Conservation (phyloP, 2,329 filamentous ascomycete species). For the Ophiocordyceps unilateralis region DNA sequence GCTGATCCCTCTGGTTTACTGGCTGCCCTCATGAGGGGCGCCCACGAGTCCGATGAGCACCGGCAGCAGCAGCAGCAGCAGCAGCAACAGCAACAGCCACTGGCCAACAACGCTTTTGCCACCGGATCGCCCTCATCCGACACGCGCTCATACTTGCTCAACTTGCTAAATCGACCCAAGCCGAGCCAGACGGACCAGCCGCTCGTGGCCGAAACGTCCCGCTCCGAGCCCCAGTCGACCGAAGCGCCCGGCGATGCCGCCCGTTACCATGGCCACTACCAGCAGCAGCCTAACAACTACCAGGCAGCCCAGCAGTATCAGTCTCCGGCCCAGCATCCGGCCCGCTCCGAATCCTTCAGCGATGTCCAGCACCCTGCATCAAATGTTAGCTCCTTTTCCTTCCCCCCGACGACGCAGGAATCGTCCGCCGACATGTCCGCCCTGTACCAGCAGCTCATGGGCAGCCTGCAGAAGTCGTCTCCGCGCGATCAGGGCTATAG, state of each 20-base stretch:
- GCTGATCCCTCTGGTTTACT: constrained; percentile 40
- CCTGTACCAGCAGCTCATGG: constrained; percentile 20
- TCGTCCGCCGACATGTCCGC: constrained; percentile 17
- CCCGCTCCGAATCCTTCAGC: constrained; percentile 9
- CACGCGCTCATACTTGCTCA: constrained; percentile 72
- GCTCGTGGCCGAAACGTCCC: constrained; percentile 22
- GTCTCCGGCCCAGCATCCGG: constrained; percentile 6
- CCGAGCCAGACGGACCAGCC: constrained; percentile 39
- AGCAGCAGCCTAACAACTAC: constrained; percentile 10
- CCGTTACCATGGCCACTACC: constrained; percentile 13
- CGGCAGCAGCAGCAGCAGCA: constrained; percentile 6
- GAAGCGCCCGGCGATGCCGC: constrained; percentile 11
- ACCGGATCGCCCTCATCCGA: constrained; percentile 41
- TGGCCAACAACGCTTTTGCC: constrained; percentile 21
- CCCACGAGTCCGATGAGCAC: constrained; percentile 28
- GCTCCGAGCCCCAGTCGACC: constrained; percentile 25
- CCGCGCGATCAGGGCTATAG: constrained; percentile 19
- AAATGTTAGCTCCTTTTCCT: constrained; percentile 10
- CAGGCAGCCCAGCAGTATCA: constrained; percentile 11
- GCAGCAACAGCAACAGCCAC: constrained; percentile 7
- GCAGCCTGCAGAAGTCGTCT: constrained; percentile 20
- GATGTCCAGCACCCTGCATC: constrained; percentile 8
- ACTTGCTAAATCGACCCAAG: constrained; percentile 67
- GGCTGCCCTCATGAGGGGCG: constrained; percentile 43
- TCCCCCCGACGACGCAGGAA: constrained; percentile 17